A percentile compares a stretch with the other conserved stretches of the same genome.
These are phyloP conservation scores for Lentinula raphanica DNA, from an alignment of 768 basidiomycete genomes.

Conservation along the genomic window DNA sequence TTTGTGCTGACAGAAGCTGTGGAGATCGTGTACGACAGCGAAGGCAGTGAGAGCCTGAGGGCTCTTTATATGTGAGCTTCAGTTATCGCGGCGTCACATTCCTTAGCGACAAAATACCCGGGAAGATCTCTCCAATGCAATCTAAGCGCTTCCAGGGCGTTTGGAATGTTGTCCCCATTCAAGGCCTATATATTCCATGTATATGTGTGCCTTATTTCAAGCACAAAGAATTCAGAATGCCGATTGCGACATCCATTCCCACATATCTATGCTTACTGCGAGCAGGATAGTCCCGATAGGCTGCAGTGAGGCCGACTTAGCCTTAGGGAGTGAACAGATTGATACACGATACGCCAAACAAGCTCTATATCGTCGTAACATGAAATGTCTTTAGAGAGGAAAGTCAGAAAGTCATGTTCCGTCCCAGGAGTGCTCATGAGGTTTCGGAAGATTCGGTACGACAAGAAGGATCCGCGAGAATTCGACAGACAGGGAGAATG, in stretches of 20 bases:
- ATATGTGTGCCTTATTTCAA: neutral
- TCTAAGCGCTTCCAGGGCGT: neutral
- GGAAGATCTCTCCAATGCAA: neutral
- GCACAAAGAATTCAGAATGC: neutral
- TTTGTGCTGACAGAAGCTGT: neutral
- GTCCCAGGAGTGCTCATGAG: neutral
- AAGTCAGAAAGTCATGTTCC: no score
- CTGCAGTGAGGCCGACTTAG: no score
- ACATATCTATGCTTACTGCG: neutral
- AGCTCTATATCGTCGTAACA: no score
- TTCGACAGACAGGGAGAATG: neutral
- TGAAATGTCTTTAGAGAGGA: no score
- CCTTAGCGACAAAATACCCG: neutral
- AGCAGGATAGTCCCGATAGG: no score
- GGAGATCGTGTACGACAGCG: neutral
- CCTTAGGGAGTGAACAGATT: no score
- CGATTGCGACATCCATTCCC: neutral
- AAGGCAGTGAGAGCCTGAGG: no score
- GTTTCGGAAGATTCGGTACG: neutral
- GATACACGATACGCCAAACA: no score
- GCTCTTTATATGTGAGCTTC: neutral
- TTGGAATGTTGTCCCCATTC: no score
- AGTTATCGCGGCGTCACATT: neutral
- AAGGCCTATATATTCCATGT: neutral
- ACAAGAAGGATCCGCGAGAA: neutral